Evolutionary conservation across 73 alveolate species (phyloP).

Genomic region (Paramecium bursaria): DNA sequence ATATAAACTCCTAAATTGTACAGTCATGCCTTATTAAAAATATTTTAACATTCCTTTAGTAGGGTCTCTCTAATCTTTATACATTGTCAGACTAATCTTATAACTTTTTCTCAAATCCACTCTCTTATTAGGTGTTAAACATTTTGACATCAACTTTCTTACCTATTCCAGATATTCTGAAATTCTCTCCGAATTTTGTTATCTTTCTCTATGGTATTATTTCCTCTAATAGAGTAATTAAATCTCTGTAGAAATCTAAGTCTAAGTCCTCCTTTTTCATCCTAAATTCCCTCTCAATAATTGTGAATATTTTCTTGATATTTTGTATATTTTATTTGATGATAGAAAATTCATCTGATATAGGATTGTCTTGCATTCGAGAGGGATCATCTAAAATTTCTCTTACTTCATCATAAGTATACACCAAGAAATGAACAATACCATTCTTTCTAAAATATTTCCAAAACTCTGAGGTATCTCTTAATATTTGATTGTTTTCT

Average conservation of each 20-base stretch:
- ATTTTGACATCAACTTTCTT: too few relatives aligned
- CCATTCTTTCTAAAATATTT: conserved; percentile 63
- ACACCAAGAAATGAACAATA: conserved; percentile 55
- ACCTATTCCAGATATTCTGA: conserved; percentile 6
- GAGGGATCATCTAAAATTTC: conserved; percentile 42
- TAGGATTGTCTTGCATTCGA: conserved; percentile 1
- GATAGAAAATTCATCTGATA: conserved; percentile 59
- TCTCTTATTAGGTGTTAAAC: conserved; percentile 23
- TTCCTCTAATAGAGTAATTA: conserved; percentile 25
- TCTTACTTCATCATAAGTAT: conserved; percentile 64
- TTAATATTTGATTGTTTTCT: too few relatives aligned
- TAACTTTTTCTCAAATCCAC: conserved; percentile 6
- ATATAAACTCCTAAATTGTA: not conserved
- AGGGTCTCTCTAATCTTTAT: conserved; percentile 35
- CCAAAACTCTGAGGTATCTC: conserved; percentile 69
- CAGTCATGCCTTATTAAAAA: conserved; percentile 11
- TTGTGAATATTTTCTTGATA: conserved; percentile 27
- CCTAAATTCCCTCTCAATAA: conserved; percentile 49
- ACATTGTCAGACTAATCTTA: conserved; percentile 36
- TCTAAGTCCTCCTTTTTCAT: conserved; percentile 49
- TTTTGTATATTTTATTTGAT: conserved; percentile 32
- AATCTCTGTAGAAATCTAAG: conserved; percentile 47
- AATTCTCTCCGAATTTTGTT: conserved; percentile 39
- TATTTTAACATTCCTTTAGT: conserved; percentile 34
- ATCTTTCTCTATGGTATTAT: conserved; percentile 51